These are phyloP conservation scores for Boletus vermiculosoides DNA, from an alignment of 768 basidiomycete genomes.

Conservation along the genomic window DNA sequence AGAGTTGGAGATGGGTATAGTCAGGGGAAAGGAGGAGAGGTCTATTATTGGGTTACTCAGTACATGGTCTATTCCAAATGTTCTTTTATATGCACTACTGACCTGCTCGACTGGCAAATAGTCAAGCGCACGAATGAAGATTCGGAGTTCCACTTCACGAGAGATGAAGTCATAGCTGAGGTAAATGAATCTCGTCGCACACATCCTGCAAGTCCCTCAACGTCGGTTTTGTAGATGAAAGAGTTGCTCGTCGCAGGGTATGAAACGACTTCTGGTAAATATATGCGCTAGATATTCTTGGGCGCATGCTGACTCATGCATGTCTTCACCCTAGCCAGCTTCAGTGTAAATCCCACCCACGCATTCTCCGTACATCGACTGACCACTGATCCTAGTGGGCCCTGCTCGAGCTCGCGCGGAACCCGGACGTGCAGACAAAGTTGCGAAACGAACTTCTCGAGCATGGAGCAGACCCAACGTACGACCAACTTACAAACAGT, in stretches of 20 bases:
- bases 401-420: slow-evolving; percentile 25
- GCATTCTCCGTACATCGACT: not conserved
- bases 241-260: slow-evolving; percentile 14
- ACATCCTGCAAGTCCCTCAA: slow-evolving; percentile 10
- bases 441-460: slow-evolving; percentile 48
- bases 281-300: not conserved
- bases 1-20: slow-evolving; percentile 28
- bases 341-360: slow-evolving; percentile 5
- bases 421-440: slow-evolving; percentile 29
- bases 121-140: slow-evolving; percentile 36
- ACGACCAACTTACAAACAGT: slow-evolving; percentile 47
- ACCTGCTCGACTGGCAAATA: slow-evolving; percentile 6
- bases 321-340: slow-evolving; percentile 3
- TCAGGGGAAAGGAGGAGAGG: slow-evolving; percentile 21
- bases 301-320: not conserved
- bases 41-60: slow-evolving; percentile 29
- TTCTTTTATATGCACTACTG: slow-evolving; percentile 2
- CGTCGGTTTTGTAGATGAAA: slow-evolving; percentile 19
- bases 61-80: slow-evolving; percentile 12
- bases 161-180: slow-evolving; percentile 31
- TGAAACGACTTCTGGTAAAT: slow-evolving; percentile 14
- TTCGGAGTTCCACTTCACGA: slow-evolving; percentile 23
- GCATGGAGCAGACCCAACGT: slow-evolving; percentile 47
- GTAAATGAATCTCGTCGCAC: not conserved
- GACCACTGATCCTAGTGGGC: slow-evolving; percentile 42